Conservation (phyloP, 1,284 basidiomycete species). For the Rhodotorula sp. region DNA sequence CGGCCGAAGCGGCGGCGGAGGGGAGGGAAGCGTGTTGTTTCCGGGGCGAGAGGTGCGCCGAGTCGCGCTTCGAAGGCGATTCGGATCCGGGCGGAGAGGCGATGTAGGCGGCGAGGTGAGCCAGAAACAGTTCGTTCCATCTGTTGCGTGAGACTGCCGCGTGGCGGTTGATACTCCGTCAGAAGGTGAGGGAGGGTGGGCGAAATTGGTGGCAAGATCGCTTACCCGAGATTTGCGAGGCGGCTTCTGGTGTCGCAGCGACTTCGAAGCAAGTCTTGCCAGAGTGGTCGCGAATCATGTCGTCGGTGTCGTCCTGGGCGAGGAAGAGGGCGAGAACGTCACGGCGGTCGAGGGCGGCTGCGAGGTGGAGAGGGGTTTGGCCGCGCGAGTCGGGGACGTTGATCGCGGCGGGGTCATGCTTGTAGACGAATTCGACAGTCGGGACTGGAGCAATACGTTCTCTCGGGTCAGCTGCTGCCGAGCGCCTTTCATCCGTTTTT, state of each 20-base stretch:
- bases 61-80: conserved; percentile 11
- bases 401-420: conserved; percentile 35
- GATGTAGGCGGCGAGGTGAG: conserved; percentile 57
- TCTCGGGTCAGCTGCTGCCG: neutral
- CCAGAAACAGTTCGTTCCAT: conserved; percentile 72
- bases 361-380: conserved; percentile 82
- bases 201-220: conserved; percentile 7
- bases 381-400: conserved; percentile 51
- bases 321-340: conserved; percentile 61
- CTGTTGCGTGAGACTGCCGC: conserved; percentile 77
- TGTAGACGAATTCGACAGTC: conserved; percentile 42
- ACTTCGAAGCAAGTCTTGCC: conserved; percentile 73
- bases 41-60: conserved; percentile 10
- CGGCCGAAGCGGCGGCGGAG: conserved; percentile 50
- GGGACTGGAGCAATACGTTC: conserved; percentile 35
- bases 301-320: conserved; percentile 56
- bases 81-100: conserved; percentile 30
- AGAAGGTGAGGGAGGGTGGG: neutral
- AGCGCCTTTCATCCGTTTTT: neutral
- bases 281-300: conserved; percentile 68
- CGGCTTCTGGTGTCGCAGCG: conserved; percentile 57
- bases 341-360: conserved; percentile 71
- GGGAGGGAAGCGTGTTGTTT: conserved; percentile 42
- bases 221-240: conserved; percentile 65
- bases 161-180: neutral